Conservation (phyloP, 305 asterid species). For the Coffea humblotiana region DNA sequence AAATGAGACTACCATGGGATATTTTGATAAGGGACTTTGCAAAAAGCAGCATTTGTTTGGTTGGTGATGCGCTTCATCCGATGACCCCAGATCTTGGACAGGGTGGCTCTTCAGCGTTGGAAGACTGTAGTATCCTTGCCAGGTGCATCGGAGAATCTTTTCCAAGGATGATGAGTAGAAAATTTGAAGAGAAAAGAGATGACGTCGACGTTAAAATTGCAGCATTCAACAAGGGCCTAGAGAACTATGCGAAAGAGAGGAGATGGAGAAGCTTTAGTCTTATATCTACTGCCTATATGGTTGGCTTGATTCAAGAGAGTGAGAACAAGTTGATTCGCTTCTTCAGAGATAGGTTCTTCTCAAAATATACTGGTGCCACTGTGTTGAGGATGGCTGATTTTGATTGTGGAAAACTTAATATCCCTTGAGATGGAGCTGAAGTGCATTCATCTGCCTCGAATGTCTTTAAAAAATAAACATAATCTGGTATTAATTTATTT, state of each 20-base stretch:
- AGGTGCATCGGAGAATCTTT: constrained; percentile 36
- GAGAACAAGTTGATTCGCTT: constrained; percentile 31
- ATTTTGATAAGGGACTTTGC: constrained; percentile 19
- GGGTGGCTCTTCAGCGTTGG: constrained; percentile 65
- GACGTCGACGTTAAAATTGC: constrained; percentile 3
- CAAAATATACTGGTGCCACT: constrained; percentile 28
- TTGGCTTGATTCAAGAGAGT: constrained; percentile 33
- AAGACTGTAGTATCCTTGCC: constrained; percentile 37
- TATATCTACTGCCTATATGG: constrained; percentile 45
- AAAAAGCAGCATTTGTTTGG: constrained; percentile 46
- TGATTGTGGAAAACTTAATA: constrained; percentile 41
- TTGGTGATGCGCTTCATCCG: constrained; percentile 71
- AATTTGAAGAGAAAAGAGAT: constrained; percentile 3
- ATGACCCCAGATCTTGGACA: constrained; percentile 76
- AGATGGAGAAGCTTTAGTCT: constrained; percentile 65
- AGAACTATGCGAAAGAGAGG: constrained; percentile 14
- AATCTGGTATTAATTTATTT: no score
- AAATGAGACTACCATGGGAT: constrained; percentile 18
- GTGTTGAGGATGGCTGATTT: constrained; percentile 41
- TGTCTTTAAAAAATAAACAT: no score
- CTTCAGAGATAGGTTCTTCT: constrained; percentile 42
- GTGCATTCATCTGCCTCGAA: neutral
- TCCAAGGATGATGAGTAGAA: constrained; percentile 1
- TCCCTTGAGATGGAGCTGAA: neutral
- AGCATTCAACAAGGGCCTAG: constrained; percentile 33